Evolutionary conservation across 2,329 filamentous ascomycete species (phyloP), one percentile per base, ranked within the genome.

Genomic region (Botrytis medusae): DNA sequence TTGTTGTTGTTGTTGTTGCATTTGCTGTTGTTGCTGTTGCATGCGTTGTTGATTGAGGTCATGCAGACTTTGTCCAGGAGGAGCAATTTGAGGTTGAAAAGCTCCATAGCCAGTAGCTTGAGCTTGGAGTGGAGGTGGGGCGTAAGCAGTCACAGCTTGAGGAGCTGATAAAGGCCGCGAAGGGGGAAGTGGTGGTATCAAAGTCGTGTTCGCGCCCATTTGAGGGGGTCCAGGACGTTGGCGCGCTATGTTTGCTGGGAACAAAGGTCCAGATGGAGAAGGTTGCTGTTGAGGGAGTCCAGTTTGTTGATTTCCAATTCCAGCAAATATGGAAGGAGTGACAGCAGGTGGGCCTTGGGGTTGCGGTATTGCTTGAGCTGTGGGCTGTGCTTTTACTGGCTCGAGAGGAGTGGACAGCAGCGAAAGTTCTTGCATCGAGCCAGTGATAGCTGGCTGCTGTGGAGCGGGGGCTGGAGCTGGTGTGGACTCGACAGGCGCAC

Each of bases 91-190:
- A 18, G 84, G 84, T 79, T 89, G 88, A 76, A 88, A 87, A 32
- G 65, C 57, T 29, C 67, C 67, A 71, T 71, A 71, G 14, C 95
- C 94, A 8, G 96, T 98, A 82, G 95, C 88, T 81, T 98, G 95
- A 70, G 94, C 90, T 81, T 95, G 91, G 77, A 98, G 83, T 25
- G 93, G 90, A 68, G 93, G 90, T 29, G 92, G 88, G 12, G 88
- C 88, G 81, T 97, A 96, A 7, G 86, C 87, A 81, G 87, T 94
- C 63, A 89, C 91, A 71, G 94, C 92, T 81, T 94, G 92, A 40
- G 96, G 95, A 57, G 96, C 95, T 59, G 95, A 98, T 20, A 96
- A 87, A 12, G 96, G 92, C 74, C 96, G 88, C 70, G 90, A 88
- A 18, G 94, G 94, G 29, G 93, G 85, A 40, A 89, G 94, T 12